Evolutionary conservation across 805 yeast species (phyloP), one percentile per base, ranked within the genome.

Genomic region (Candida germanica): DNA sequence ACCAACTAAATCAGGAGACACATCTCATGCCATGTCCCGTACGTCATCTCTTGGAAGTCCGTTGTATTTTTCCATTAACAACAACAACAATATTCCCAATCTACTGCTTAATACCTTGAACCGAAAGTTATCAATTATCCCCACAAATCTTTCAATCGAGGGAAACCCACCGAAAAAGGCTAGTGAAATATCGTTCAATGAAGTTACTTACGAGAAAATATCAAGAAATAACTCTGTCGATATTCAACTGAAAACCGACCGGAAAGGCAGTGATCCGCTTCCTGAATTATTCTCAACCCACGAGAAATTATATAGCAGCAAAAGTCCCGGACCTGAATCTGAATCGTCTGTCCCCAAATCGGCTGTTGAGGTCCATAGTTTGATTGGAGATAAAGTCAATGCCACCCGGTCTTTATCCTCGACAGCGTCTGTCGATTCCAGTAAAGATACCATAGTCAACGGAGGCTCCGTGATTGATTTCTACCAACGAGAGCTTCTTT

Each of bases 401-500:
- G n/a, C 36, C 5, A 20, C 30, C 17, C 32, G 35, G 31, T 35
- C 28, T 5, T 40, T 31, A 16, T 40, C 46, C 4, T 42, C 42
- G 5, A 17, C 29, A 10, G 42, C 46, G 2, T 42, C 46, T 8
- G 37, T 38, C 11, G 42, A 42, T 15, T 34, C 42, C 2, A 35
- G 30, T 22, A 42, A 32, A 30, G 42, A 42, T n/a, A 38, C 38
- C 3, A 28, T 35, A 6, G 34, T 25, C 28, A 38, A 36, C n/a
- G 33, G 33, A 10, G 32, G 29, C 4, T 32, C 40, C 10, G 50
- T 61, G 0, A 31, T 70, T 10, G 72, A 71, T 25, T 77, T 69
- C 44, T 78, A 73, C 40, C 75, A 75, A 36, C 61, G 86, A 38
- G 86, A 82, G 48, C 57, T 80, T 11, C 52, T 80, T 36, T 60